Evolutionary conservation across 257 asterid genomes (phyloP), one percentile per base, ranked within the genome.

Genomic region (Cruciata laevipes): DNA sequence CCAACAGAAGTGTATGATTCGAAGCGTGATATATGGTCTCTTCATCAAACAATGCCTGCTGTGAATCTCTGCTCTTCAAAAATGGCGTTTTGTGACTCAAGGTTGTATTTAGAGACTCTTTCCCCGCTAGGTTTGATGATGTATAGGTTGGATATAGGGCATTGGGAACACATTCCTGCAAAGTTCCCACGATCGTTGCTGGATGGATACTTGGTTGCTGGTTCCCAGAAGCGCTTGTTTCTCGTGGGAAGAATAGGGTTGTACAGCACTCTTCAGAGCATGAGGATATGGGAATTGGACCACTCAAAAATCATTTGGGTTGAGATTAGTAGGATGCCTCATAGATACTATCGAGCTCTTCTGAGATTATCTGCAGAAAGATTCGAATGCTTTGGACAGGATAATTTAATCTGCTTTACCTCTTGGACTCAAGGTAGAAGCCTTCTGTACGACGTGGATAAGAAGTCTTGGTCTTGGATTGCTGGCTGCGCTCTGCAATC

Each of bases 251-350:
- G 99, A 73, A 90, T 94, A 21, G 99, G 99, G 59, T 82, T 94
- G 35, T 90, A 88, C 37, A 88, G 96, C 76, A 88, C 92, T 49
- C 88, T 88, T 14, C 99, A 94, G 73, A 88, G 96, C 69, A 94
- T 94, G 96, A 89, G 90, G 84, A 90, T 94, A 64, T 94, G 99
- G 99, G 99, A 94, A 80, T 87, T 94, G 67, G 99, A 94, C 74
- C 99, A 90, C 68, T 35, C 80, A 6, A 89, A 87, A 68, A 83
- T 79, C 70, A 79, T 83, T 57, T 94, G 99, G 99, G 83, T 84
- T 47, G 99, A 94, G 87, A 86, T 88, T 32, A 85, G 86, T 68
- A 78, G 99, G 84, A 94, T 94, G 99, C 98, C 98, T 21, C 87
- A 89, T 2, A 84, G 91, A 83, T 91, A 87, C 74, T 87, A 88